Evolutionary conservation across 352 stramenopile genomes (phyloP), one percentile per base, ranked within the genome.

Genomic region (Globisporangium solare): DNA sequence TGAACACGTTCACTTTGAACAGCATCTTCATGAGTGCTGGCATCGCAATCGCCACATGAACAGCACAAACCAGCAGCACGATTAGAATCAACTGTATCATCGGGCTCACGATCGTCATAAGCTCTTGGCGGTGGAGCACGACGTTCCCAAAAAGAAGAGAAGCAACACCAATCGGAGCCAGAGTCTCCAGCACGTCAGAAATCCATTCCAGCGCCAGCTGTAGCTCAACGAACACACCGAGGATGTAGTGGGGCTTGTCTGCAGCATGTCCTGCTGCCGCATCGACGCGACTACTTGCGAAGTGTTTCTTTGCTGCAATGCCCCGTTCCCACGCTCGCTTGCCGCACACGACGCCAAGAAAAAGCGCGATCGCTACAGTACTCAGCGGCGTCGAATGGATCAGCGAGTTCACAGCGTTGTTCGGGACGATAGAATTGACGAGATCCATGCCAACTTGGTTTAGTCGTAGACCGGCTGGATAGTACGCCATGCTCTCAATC

Each of bases 201-300:
- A 86, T 32, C 66, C 73, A 83, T 56, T 86, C 76, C 37, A 86
- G 56, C 4, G 69, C 70, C 1, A 79, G 57, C 35, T 82, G 73
- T 15, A 86, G 50, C 32, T 86, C 76, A 24, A 83, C 67, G 15
- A 78, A 21, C 7, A 74, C 54, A 15, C 68, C 58, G 15, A 83
- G 48, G 17, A 86, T 52, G 21, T 80, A 75, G 48, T 82, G 65
- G 42, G 68, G 60, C 56, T 68, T 68, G 22, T 53, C 49, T 14
- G 64, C 60, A 12, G 70, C 57, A 11, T 49, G 35, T n/a, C 56
- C 53, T 6, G 21, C 47, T 11, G 21, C 39, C 22, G 47, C 22
- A 32, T 39, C 24, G 41, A 11, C 51, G 31, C 27, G 56, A 41
- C 40, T 67, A 47, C 47, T 63, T 17, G 17, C 43, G 7, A 58